phyloP scores from a whole-genome alignment of 2,329 filamentous ascomycete genomes.

The Shiraia sp. region DNA sequence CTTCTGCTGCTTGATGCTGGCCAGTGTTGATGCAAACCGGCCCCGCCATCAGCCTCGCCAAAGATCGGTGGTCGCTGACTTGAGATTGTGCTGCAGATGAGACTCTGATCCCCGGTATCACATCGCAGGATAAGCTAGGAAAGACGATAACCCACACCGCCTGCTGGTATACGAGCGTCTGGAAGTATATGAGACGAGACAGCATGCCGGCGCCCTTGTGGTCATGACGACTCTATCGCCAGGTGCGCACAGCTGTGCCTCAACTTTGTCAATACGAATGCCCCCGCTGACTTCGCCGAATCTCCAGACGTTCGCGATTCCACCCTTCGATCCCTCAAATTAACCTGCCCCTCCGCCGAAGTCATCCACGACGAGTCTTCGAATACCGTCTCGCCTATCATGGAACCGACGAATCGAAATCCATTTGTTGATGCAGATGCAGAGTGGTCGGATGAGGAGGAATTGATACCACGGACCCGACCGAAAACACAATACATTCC shows the following conservation, averaged over 20 bases:
- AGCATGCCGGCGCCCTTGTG: conserved; percentile 11
- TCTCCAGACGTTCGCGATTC: conserved; percentile 41
- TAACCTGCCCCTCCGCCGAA: conserved; percentile 44
- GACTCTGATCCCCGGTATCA: too few relatives aligned
- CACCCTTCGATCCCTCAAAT: conserved; percentile 41
- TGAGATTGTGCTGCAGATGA: too few relatives aligned
- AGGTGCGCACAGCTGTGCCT: conserved; percentile 15
- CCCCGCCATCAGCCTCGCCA: too few relatives aligned
- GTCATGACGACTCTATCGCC: conserved; percentile 34
- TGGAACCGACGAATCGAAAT: conserved; percentile 24
- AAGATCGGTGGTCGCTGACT: too few relatives aligned
- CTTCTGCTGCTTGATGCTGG: too few relatives aligned
- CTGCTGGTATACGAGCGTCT: conserved; percentile 2
- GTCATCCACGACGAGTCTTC: conserved; percentile 28
- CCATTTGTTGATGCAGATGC: conserved; percentile 37
- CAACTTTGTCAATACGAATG: conserved; percentile 4
- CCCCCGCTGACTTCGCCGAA: conserved; percentile 25
- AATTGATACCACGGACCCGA: conserved; percentile 37
- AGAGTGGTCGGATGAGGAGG: conserved; percentile 45
- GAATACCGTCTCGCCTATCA: conserved; percentile 17
- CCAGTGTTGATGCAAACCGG: too few relatives aligned
- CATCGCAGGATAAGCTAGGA: too few relatives aligned
- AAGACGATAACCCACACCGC: too few relatives aligned
- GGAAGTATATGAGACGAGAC: conserved; percentile 10
- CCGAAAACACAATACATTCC: conserved; percentile 36